Evolutionary conservation across 805 yeast genomes (phyloP).

Genomic region (Ogataea paraovalis): DNA sequence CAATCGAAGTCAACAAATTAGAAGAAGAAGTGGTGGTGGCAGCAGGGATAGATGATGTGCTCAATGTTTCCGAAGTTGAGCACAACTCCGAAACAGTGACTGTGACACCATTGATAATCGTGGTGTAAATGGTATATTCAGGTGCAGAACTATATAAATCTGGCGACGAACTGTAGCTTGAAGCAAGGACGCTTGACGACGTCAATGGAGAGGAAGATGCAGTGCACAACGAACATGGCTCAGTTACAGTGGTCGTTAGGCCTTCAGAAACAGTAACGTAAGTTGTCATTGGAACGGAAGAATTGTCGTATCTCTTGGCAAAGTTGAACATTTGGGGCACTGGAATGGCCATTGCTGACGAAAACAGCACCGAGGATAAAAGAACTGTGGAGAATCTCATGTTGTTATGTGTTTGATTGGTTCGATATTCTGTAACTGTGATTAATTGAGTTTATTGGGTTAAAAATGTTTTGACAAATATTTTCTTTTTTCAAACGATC

Average conservation of each 20-base stretch:
- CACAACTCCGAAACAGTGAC: constrained; percentile 18
- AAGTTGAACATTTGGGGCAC: constrained; percentile 17
- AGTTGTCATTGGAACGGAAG: constrained; percentile 8
- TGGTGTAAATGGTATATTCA: constrained; percentile 15
- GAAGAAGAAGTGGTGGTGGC: constrained; percentile 7
- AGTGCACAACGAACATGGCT: neutral
- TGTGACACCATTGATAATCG: constrained; percentile 18
- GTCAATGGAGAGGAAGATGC: neutral
- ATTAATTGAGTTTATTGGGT: neutral
- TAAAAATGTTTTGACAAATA: neutral
- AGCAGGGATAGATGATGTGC: constrained; percentile 4
- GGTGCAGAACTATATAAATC: neutral
- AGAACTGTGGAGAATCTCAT: constrained; percentile 16
- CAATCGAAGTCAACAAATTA: neutral
- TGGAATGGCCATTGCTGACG: constrained; percentile 17
- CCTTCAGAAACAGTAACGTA: neutral
- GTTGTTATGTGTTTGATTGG: neutral
- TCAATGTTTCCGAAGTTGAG: constrained; percentile 11
- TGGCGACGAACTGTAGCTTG: neutral
- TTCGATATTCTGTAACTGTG: too few species aligned
- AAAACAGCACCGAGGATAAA: constrained; percentile 10
- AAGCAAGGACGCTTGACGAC: neutral
- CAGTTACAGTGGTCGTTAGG: constrained; percentile 1
- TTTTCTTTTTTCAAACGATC: neutral
- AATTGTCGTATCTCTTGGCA: constrained; percentile 26